Conservation (phyloP, 2,329 filamentous ascomycete species). For the Ophiostoma fasciatum region DNA sequence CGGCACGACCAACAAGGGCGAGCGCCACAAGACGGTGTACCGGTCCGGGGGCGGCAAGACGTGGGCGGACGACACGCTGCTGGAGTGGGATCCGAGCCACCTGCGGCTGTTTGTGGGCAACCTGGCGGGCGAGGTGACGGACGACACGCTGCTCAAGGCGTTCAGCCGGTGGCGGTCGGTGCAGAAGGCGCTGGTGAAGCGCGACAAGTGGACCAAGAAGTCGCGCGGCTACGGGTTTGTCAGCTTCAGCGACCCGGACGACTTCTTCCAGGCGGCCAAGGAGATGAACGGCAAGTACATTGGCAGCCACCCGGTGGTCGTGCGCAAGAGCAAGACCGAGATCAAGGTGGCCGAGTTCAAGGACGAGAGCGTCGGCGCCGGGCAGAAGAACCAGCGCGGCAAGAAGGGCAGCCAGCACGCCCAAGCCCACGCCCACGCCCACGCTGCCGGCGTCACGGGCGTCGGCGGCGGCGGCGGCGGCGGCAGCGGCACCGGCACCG, state of each 20-base stretch:
- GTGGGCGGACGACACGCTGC: conserved; percentile 76
- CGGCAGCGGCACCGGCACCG: conserved; percentile 12
- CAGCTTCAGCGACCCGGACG: conserved; percentile 86
- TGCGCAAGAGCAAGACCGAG: conserved; percentile 82
- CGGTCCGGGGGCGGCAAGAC: conserved; percentile 80
- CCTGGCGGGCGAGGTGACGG: conserved; percentile 90
- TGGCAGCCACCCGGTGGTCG: conserved; percentile 80
- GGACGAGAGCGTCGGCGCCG: conserved; percentile 33
- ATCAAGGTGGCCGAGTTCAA: conserved; percentile 63
- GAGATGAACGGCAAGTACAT: conserved; percentile 99
- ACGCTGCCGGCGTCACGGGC: conserved; percentile 19
- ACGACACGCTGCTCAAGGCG: conserved; percentile 87
- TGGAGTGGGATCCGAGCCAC: conserved; percentile 93
- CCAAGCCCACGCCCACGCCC: too few relatives aligned
- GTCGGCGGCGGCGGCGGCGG: conserved; percentile 18
- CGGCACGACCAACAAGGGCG: conserved; percentile 23
- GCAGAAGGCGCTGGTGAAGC: conserved; percentile 82
- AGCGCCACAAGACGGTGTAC: conserved; percentile 73
- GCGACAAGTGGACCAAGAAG: conserved; percentile 92
- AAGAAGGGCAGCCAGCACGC: background rate
- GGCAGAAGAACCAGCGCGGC: conserved; percentile 32
- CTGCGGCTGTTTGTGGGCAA: conserved; percentile 95
- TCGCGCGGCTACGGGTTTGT: conserved; percentile 95
- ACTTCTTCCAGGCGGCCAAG: conserved; percentile 90
- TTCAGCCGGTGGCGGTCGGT: conserved; percentile 80